Base-by-base conservation (phyloP, 2,329 filamentous ascomycete species). In the Teratosphaeria destructans region DNA sequence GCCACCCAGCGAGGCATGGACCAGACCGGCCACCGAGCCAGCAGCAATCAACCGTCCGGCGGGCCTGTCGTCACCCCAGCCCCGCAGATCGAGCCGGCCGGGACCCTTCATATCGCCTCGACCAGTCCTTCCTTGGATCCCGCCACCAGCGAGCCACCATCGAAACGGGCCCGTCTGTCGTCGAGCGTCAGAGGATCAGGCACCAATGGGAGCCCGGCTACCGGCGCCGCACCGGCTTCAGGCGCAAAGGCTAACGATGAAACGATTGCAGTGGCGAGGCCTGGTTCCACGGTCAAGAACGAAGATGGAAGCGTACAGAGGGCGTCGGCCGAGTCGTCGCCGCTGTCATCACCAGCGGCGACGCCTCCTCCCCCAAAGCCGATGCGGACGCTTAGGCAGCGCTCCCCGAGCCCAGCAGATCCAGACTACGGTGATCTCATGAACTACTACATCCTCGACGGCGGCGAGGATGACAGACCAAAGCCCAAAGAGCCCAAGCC, bases 381-480 rank as follows among this genome's bases (percentile, higher is more conserved):
- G 32, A 53, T 34, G 23, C 26, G 14, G 14, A 53, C 32, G 43
- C 52, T 53, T 19, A 57, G 26, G 27, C 43, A 60, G 39, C 29
- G 56, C 61, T 66, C 47, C 55, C 63, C 49, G 3, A 61, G 55
- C 12, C 57, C 64, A 39, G 60, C 57, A 12, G 61, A 59, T 11
- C 64, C 66, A 49, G 67, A 65, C 27, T 72, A 70, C 60, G 69
- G 66, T 26, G 67, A 70, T 43, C 71, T 73, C 57, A 63, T 69
- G 62, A 65, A 59, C 8, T 72, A 69, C 60, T 73, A 72, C 59
- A 65, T 72, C 59, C 61, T 65, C 16, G 69, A 63, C 16, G 64
- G 61, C 37, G 67, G 65, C 19, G 64, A 68, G 6, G 65, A 65
- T 7, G 58, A 58, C 37, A 39, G 23, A 7, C 27, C 27, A 4